phyloP scores from a whole-genome alignment of 768 basidiomycete genomes.

The Favolaschia claudopus region DNA sequence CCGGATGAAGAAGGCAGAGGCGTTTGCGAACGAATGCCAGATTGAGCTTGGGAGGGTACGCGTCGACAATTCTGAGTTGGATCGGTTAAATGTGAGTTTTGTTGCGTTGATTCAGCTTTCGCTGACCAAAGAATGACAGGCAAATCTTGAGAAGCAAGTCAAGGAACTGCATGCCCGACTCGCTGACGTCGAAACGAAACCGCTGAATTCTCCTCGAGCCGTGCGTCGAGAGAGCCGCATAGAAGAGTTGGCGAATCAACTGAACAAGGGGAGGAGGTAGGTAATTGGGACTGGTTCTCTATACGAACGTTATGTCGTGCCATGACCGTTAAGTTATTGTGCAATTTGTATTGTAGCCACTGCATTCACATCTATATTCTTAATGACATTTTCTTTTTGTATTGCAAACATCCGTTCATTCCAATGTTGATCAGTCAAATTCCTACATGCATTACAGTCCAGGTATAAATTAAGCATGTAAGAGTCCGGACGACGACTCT shows the following conservation, averaged over 20 bases:
- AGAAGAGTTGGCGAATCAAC: constrained; percentile 73
- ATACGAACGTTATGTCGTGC: constrained; percentile 14
- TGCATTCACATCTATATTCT: constrained; percentile 8
- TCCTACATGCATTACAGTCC: no score
- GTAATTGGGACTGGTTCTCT: constrained; percentile 27
- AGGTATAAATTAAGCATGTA: constrained; percentile 4
- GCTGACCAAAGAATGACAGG: constrained; percentile 49
- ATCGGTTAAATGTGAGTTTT: constrained; percentile 71
- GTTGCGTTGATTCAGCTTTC: constrained; percentile 10
- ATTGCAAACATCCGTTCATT: neutral
- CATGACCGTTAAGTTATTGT: constrained; percentile 14
- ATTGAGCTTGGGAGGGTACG: constrained; percentile 77
- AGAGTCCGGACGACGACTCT: neutral
- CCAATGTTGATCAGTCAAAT: no score
- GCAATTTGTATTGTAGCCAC: constrained; percentile 25
- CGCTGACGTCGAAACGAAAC: constrained; percentile 83
- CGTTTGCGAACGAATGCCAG: constrained; percentile 77
- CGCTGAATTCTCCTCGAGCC: constrained; percentile 68
- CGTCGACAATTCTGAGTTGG: constrained; percentile 83
- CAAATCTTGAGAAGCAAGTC: constrained; percentile 82
- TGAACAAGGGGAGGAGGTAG: constrained; percentile 55
- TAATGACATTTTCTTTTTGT: neutral
- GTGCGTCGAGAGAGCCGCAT: constrained; percentile 72
- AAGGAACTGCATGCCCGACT: constrained; percentile 86
- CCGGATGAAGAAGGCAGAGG: constrained; percentile 83